Percentiles rank a stretch among this genome's conserved stretches.
phyloP scores from a whole-genome alignment of 371 early-diverging fungal genomes.

The Mortierella sp. region DNA sequence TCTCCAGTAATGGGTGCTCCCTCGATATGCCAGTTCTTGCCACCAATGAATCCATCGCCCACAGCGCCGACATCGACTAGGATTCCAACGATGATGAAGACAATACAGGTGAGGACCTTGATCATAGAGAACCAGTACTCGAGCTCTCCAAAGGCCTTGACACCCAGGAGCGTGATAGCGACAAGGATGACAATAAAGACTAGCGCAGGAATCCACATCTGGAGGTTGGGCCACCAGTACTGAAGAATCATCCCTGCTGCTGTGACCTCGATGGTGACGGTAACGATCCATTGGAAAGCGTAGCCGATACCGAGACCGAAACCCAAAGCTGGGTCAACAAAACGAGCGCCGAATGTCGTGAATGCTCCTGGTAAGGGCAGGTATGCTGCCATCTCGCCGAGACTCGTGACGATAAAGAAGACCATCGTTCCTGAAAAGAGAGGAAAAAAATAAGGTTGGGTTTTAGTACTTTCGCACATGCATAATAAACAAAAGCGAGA shows the following conservation, averaged over 20 bases:
- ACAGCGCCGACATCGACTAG: constrained; percentile 66
- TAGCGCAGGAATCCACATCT: constrained; percentile 38
- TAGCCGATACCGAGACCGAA: constrained; percentile 89
- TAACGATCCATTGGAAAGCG: constrained; percentile 81
- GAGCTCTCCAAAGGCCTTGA: constrained; percentile 60
- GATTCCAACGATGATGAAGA: constrained; percentile 78
- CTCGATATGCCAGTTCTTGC: constrained; percentile 60
- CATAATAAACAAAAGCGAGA: neutral
- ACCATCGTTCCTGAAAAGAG: constrained; percentile 67
- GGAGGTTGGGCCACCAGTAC: constrained; percentile 76
- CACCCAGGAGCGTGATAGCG: constrained; percentile 53
- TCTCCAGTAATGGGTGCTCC: constrained; percentile 88
- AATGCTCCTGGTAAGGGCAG: constrained; percentile 88
- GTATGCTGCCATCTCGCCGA: constrained; percentile 89
- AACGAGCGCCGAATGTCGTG: constrained; percentile 85
- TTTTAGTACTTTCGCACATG: neutral
- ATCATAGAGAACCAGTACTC: constrained; percentile 70
- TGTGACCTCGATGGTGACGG: constrained; percentile 81
- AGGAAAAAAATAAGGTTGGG: neutral
- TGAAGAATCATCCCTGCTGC: constrained; percentile 73
- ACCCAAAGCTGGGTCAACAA: constrained; percentile 85
- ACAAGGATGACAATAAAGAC: constrained; percentile 41
- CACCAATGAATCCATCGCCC: constrained; percentile 61
- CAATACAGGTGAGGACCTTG: constrained; percentile 69
- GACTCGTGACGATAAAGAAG: constrained; percentile 81